A percentile compares a stretch with the other conserved stretches of the same genome.
Evolutionary conservation across 169 alveolate genomes (phyloP).

Genomic region (Plasmodium cynomolgi): DNA sequence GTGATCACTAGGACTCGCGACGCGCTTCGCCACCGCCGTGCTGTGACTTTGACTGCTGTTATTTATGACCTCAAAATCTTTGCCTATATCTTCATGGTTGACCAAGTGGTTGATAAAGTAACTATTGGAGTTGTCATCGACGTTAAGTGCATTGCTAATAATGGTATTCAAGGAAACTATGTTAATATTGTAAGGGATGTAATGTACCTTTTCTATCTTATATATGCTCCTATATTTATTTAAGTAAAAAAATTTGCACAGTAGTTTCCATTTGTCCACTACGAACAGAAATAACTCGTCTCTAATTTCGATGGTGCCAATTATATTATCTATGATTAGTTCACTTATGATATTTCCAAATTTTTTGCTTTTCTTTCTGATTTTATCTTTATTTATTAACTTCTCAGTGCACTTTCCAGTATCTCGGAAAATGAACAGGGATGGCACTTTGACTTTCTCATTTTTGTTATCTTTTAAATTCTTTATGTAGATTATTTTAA

Average conservation of each 20-base stretch:
- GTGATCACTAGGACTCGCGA: background rate
- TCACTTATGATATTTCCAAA: slow-evolving; percentile 61
- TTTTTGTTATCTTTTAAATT: slow-evolving; percentile 61
- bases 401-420: slow-evolving; percentile 69
- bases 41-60: background rate
- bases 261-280: slow-evolving; percentile 66
- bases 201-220: slow-evolving; percentile 69
- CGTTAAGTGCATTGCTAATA: slow-evolving; percentile 42
- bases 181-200: slow-evolving; percentile 50
- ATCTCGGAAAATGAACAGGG: slow-evolving; percentile 33
- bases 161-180: slow-evolving; percentile 23
- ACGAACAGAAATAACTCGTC: slow-evolving; percentile 67
- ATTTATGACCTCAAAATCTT: slow-evolving; percentile 52
- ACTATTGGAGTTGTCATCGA: slow-evolving; percentile 53
- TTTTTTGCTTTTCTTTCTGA: slow-evolving; percentile 52
- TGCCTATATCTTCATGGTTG: slow-evolving; percentile 50
- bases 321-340: slow-evolving; percentile 55
- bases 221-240: slow-evolving; percentile 65
- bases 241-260: slow-evolving; percentile 62
- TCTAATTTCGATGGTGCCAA: slow-evolving; percentile 37
- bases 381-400: slow-evolving; percentile 45
- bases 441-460: slow-evolving; percentile 47
- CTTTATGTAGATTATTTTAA: slow-evolving; percentile 71
- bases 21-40: background rate
- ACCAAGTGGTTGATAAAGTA: slow-evolving; percentile 27